A percentile compares a stretch with the other conserved stretches of the same genome.
Evolutionary conservation across 257 asterid genomes (phyloP).

Genomic region (Eustoma russellianum): DNA sequence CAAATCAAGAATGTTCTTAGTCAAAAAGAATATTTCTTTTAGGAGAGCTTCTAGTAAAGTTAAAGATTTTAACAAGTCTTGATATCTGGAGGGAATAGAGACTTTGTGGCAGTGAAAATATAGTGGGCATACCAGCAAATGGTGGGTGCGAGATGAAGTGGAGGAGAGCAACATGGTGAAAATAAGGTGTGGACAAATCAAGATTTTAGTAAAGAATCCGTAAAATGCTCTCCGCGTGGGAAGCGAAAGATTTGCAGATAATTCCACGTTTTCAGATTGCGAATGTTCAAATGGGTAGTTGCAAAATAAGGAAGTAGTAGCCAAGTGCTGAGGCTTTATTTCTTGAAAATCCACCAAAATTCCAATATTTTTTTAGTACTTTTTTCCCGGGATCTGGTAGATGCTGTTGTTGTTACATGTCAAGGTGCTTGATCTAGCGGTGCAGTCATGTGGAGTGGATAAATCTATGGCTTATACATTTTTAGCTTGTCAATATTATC

Average conservation of each 20-base stretch:
- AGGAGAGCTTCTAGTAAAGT: slow-evolving; percentile 5
- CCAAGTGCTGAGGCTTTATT: not conserved
- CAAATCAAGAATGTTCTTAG: slow-evolving; percentile 10
- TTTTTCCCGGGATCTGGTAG: too few species aligned
- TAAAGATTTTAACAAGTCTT: not conserved
- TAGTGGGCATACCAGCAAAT: slow-evolving; percentile 19
- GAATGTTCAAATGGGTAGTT: not conserved
- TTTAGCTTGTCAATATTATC: too few species aligned
- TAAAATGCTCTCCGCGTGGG: slow-evolving; percentile 22
- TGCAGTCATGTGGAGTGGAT: too few species aligned
- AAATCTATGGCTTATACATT: too few species aligned
- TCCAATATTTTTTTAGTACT: too few species aligned
- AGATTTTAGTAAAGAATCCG: not conserved
- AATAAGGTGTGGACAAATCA: slow-evolving; percentile 21
- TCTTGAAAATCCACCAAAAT: too few species aligned
- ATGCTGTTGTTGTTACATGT: too few species aligned
- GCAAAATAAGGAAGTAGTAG: not conserved
- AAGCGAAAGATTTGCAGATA: slow-evolving; percentile 28
- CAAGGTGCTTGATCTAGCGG: too few species aligned
- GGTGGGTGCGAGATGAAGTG: slow-evolving; percentile 9
- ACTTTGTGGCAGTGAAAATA: not conserved
- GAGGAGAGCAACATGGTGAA: slow-evolving; percentile 29
- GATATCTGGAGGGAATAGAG: not conserved
- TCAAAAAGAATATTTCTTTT: not conserved
- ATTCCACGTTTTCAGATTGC: slow-evolving; percentile 24